Percentiles rank a stretch among this genome's conserved stretches.
Evolutionary conservation across 768 basidiomycete species (phyloP).

Genomic region (Tulasnella sp.): DNA sequence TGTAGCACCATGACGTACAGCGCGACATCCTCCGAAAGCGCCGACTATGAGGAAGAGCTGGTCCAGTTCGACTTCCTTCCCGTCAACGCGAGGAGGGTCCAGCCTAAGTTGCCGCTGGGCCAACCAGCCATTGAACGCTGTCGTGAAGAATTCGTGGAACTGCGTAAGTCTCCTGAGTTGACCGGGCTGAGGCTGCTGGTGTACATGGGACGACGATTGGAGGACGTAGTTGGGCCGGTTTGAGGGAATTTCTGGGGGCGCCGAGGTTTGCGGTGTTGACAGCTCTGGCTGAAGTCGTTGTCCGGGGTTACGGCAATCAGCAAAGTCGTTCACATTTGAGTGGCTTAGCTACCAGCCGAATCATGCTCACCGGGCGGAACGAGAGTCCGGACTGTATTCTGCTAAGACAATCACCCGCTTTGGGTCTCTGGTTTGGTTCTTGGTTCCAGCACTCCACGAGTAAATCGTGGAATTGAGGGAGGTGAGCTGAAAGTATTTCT

Average conservation of each 20-base stretch:
- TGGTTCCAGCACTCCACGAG: no score
- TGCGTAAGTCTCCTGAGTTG: not conserved
- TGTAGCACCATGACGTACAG: not conserved
- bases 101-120: not conserved
- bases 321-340: no score
- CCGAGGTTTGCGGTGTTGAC: conserved; percentile 2
- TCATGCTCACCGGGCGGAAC: no score
- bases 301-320: no score
- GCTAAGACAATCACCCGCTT: no score
- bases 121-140: conserved; percentile 2
- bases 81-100: conserved; percentile 1
- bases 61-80: not conserved
- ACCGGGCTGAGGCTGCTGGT: not conserved
- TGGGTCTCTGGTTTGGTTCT: no score
- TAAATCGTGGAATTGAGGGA: no score
- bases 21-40: not conserved
- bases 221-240: not conserved
- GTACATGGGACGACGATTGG: not conserved
- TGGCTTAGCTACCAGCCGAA: no score
- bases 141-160: conserved; percentile 18
- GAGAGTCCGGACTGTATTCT: no score
- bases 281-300: not conserved
- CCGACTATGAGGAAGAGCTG: conserved; percentile 22
- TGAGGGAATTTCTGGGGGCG: not conserved
- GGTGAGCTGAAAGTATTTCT: no score